These are phyloP conservation scores for Lophium mytilinum DNA, from an alignment of 495 filamentous ascomycete genomes.

Conservation along the genomic window DNA sequence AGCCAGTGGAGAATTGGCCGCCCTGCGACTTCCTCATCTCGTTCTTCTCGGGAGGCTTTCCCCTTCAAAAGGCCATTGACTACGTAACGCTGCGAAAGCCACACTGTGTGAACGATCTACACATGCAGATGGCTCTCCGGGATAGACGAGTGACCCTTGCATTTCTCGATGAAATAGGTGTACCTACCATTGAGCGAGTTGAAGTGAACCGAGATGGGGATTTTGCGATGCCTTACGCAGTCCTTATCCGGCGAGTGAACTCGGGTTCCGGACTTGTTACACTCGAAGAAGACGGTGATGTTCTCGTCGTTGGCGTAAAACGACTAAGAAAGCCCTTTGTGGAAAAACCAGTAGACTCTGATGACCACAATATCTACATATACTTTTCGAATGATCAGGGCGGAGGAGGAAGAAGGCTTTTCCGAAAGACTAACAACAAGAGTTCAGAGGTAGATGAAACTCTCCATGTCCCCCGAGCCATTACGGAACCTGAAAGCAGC, in stretches of 20 bases:
- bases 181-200: conserved; percentile 79
- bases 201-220: conserved; percentile 94
- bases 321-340: conserved; percentile 87
- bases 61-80: conserved; percentile 89
- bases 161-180: conserved; percentile 78
- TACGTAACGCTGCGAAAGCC: conserved; percentile 87
- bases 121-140: conserved; percentile 97
- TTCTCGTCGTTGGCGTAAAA: conserved; percentile 74
- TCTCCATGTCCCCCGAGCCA: conserved; percentile 64
- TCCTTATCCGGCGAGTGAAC: conserved; percentile 69
- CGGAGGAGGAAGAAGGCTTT: conserved; percentile 81
- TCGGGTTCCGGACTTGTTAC: conserved; percentile 75
- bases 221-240: conserved; percentile 62
- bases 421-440: conserved; percentile 96
- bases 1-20: conserved; percentile 59
- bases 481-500: conserved; percentile 68
- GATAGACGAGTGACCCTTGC: conserved; percentile 81
- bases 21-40: conserved; percentile 86
- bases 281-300: conserved; percentile 77
- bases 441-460: conserved; percentile 83
- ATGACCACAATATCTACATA: conserved; percentile 97
- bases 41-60: conserved; percentile 96
- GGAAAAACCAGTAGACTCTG: conserved; percentile 92
- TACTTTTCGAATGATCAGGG: conserved; percentile 83
- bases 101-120: conserved; percentile 92